These are phyloP conservation scores for Cryphonectria japonica DNA, from an alignment of 2,329 filamentous ascomycete species.

Conservation along the genomic window DNA sequence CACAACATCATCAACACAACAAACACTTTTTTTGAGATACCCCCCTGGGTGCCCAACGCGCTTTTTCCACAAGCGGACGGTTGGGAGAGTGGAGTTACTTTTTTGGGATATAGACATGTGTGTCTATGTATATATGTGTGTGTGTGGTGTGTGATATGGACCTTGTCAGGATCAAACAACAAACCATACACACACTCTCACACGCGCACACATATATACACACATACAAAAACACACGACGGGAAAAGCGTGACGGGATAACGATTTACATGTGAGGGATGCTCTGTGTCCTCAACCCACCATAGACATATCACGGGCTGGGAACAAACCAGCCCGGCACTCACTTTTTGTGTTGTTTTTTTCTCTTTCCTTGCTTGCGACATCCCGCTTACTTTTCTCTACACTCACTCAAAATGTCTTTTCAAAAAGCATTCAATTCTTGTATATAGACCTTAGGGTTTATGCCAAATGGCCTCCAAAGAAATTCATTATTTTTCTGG, in stretches of 20 bases:
- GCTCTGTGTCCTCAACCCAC: background rate
- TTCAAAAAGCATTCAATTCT: constrained; percentile 18
- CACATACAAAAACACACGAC: background rate
- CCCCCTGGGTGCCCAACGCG: constrained; percentile 22
- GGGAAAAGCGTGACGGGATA: constrained; percentile 16
- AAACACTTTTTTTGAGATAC: constrained; percentile 14
- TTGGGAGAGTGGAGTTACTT: constrained; percentile 25
- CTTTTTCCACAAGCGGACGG: constrained; percentile 9
- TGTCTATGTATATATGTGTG: background rate
- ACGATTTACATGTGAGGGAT: constrained; percentile 24
- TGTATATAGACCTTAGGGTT: constrained; percentile 17
- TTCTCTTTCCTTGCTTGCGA: background rate
- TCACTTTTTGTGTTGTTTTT: background rate
- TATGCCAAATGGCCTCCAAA: constrained; percentile 7
- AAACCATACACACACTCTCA: too few species aligned
- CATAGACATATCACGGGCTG: constrained; percentile 24
- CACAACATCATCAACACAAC: too few species aligned
- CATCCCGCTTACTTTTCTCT: constrained; percentile 19
- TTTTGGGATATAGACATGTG: constrained; percentile 17
- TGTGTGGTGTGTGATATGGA: background rate
- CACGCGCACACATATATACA: background rate
- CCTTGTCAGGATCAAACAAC: background rate
- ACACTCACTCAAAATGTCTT: constrained; percentile 22
- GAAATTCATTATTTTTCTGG: background rate
- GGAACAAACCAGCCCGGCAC: constrained; percentile 8